Base-by-base conservation (phyloP, 805 yeast species). In the Teunomyces pallodes region DNA sequence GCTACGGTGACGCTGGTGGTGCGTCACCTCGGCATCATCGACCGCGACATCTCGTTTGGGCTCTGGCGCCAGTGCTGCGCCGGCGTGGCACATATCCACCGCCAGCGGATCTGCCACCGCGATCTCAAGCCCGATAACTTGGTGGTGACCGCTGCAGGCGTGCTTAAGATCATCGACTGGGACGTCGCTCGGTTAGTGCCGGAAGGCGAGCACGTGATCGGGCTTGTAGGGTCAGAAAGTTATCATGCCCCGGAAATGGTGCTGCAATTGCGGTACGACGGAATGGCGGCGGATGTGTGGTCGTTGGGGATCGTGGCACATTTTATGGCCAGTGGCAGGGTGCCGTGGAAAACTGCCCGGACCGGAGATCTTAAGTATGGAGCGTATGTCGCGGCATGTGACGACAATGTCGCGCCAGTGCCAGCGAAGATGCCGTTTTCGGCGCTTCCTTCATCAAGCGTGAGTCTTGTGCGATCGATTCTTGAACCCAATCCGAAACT, bases 61-160 rank as follows among this genome's bases (percentile, higher is more conserved):
- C 59, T 67, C 36, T 74, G 75, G 71, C 66, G 64, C 46, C 83
- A 80, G 56, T 46, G 76, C 3, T 57, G 70, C 13, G 28, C 36
- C 2, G 82, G 73, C 0, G 54, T 80, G 3, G 13, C 40, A 1
- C 72, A 68, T 54, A 50, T 80, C 36, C 83, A 80, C 50, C 30
- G 26, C 8, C 42, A 46, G 2, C 59, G 61, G 20, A 53, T 76
- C 12, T 72, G 76, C 49, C 84, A 80, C 56, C 63, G 83, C 36
- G 84, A 80, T 60, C 55, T 80, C 45, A 80, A 80, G 58, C 62
- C 75, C 20, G 78, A 70, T 26, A 80, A 80, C 51, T 53, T 79
- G 42, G 68, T 78, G 30, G 43, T 78, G 16, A 65, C 57, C 40
- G 17, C 44, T 12, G 29, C 14, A 1, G 69, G 69, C 0, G 42